These are phyloP conservation scores for Pestalotiopsis sp. DNA, from an alignment of 2,329 filamentous ascomycete species.

Conservation along the genomic window DNA sequence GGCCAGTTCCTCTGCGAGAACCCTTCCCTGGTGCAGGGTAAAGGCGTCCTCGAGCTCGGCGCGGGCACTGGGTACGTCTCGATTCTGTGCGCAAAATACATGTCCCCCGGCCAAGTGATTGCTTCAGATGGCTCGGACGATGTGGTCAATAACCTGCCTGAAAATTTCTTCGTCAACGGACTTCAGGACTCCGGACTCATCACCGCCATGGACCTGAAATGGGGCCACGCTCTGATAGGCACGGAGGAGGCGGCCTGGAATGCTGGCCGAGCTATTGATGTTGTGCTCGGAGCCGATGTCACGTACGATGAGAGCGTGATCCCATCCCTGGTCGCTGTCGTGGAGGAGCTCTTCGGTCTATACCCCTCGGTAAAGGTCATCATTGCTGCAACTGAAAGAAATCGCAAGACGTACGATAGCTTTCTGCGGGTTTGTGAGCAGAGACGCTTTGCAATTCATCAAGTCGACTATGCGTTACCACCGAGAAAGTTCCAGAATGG, in stretches of 20 bases:
- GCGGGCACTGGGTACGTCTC: conserved; percentile 78
- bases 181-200: conserved; percentile 54
- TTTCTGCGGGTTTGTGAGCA: conserved; percentile 63
- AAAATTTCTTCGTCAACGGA: conserved; percentile 70
- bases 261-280: conserved; percentile 52
- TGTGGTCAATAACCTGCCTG: conserved; percentile 68
- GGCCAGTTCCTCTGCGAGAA: conserved; percentile 66
- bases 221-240: conserved; percentile 63
- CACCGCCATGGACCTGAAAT: conserved; percentile 59
- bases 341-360: conserved; percentile 62
- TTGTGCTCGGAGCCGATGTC: conserved; percentile 76
- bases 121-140: conserved; percentile 76
- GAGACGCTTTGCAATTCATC: conserved; percentile 44
- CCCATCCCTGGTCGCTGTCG: conserved; percentile 64
- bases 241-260: conserved; percentile 59
- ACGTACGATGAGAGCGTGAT: conserved; percentile 72
- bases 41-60: conserved; percentile 71
- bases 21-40: conserved; percentile 48
- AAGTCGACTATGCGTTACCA: conserved; percentile 45
- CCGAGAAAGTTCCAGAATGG: conserved; percentile 50
- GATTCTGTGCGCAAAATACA: conserved; percentile 70
- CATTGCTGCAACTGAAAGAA: conserved; percentile 73
- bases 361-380: conserved; percentile 61
- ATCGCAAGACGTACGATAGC: conserved; percentile 66
- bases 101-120: conserved; percentile 61